Evolutionary conservation across 1,284 basidiomycete genomes (phyloP).

Genomic region (Trichosporon asahii): DNA sequence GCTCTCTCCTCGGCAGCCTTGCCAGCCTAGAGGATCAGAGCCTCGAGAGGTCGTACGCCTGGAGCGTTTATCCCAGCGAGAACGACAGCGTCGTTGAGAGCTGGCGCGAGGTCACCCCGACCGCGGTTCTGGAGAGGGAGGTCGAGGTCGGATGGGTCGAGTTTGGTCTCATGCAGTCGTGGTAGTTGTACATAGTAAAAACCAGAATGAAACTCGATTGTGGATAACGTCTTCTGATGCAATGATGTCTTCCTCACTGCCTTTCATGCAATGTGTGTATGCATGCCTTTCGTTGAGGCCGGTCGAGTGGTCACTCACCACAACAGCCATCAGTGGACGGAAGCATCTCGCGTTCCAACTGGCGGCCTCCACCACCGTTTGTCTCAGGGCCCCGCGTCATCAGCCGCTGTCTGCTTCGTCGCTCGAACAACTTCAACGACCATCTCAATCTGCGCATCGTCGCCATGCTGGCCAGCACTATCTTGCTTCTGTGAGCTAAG

Average conservation of each 20-base stretch:
- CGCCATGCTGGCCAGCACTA: background rate
- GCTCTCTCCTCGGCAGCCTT: background rate
- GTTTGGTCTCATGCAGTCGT: constrained; percentile 13
- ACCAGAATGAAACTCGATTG: background rate
- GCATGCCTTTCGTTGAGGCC: too few species aligned
- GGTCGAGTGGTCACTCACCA: too few species aligned
- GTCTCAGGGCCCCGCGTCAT: constrained; percentile 6
- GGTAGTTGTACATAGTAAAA: constrained; percentile 12
- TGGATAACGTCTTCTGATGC: background rate
- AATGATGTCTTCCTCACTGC: background rate
- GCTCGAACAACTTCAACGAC: background rate
- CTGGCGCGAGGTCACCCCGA: background rate
- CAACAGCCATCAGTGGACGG: background rate
- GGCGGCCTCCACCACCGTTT: background rate
- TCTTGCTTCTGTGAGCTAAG: background rate
- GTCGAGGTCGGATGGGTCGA: constrained; percentile 13
- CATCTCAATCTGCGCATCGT: background rate
- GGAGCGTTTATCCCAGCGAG: constrained; percentile 4
- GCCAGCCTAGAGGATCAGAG: background rate
- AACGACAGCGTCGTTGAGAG: constrained; percentile 6
- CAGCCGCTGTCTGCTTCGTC: background rate
- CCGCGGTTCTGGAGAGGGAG: background rate
- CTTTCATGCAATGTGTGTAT: background rate
- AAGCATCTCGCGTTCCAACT: background rate
- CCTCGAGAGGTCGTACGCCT: constrained; percentile 3